These are phyloP conservation scores for Pisolithus microcarpus DNA, from an alignment of 768 basidiomycete genomes.

Conservation along the genomic window DNA sequence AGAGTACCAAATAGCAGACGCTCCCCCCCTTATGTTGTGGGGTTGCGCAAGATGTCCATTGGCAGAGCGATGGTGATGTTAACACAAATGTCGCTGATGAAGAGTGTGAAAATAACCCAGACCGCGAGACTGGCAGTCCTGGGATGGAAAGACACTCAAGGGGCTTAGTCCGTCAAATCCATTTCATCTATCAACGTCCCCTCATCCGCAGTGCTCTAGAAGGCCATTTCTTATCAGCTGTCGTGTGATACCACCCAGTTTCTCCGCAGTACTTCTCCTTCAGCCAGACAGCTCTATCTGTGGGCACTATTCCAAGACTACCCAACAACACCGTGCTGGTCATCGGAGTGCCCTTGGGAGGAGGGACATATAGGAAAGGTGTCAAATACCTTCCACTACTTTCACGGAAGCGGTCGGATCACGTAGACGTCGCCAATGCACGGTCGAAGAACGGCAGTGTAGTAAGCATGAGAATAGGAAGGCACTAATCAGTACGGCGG, in stretches of 20 bases:
- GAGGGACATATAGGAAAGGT: slow-evolving; percentile 54
- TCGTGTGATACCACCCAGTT: slow-evolving; percentile 41
- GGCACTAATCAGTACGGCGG: not conserved
- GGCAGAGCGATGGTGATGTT: slow-evolving; percentile 45
- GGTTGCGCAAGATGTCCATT: slow-evolving; percentile 70
- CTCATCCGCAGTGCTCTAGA: slow-evolving; percentile 58
- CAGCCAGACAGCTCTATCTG: slow-evolving; percentile 17
- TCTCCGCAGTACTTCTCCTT: slow-evolving; percentile 35
- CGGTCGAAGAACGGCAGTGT: slow-evolving; percentile 68
- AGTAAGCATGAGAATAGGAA: slow-evolving; percentile 35
- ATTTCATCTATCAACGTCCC: slow-evolving; percentile 51
- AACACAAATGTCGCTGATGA: not conserved
- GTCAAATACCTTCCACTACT: slow-evolving; percentile 64
- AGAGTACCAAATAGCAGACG: slow-evolving; percentile 90
- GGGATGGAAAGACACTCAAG: slow-evolving; percentile 13
- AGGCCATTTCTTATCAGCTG: slow-evolving; percentile 56
- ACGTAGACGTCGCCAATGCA: slow-evolving; percentile 67
- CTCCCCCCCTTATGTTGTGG: slow-evolving; percentile 86
- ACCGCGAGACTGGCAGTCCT: slow-evolving; percentile 19
- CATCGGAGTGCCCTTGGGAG: slow-evolving; percentile 61
- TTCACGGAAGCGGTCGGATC: slow-evolving; percentile 58
- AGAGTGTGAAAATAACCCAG: slow-evolving; percentile 24
- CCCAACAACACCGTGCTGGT: slow-evolving; percentile 16
- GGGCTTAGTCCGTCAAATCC: slow-evolving; percentile 45
- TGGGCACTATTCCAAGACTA: slow-evolving; percentile 11